Base-by-base conservation (phyloP, 305 asterid genomes). In the Striga hermonthica region DNA sequence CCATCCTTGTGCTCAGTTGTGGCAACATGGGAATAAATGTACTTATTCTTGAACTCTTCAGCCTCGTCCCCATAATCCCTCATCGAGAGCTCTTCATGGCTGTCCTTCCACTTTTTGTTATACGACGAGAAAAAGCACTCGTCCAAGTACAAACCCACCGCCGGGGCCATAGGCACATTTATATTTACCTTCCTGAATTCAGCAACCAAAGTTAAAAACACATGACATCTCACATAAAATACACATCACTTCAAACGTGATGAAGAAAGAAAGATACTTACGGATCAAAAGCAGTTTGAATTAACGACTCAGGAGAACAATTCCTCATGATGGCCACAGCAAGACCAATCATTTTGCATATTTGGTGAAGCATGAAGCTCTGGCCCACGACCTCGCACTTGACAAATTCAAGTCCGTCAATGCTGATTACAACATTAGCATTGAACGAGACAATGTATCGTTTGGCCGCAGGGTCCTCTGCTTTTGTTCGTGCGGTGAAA, bases 341-440 rank as follows among this genome's bases (percentile, higher is more conserved):
- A 72, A 92, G 95, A 60, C 98, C 97, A 0, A 89, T 83, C 98
- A 92, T 89, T 74, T 92, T 92, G 60, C 97, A 80, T n/a, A 92
- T 92, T 74, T 92, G 98, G 78, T 92, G 98, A 74, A 92, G 97
- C 98, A 92, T 89, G 73, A 92, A 89, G 85, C 98, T 92, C 78
- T 92, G 98, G 47, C 97, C 97, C 60, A 89, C 74, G 16, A 92
- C 96, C 75, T 84, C 96, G 62, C 97, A 92, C 84, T 87, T 87
- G 66, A 92, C 84, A 72, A 92, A 89, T 39, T 89, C 91, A 13
- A 87, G 82, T 3, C 97, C 95, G 13, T 78, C 90, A n/a, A 89
- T 74, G 50, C 58, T 74, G 14, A 89, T 73, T 0, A 78, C 49
- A 2, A 87, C 72, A 34, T 86, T 75, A 1, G 98, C 98, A 4